These are phyloP conservation scores for Fusarium verrucosum DNA, from an alignment of 2,329 filamentous ascomycete genomes.

Conservation along the genomic window DNA sequence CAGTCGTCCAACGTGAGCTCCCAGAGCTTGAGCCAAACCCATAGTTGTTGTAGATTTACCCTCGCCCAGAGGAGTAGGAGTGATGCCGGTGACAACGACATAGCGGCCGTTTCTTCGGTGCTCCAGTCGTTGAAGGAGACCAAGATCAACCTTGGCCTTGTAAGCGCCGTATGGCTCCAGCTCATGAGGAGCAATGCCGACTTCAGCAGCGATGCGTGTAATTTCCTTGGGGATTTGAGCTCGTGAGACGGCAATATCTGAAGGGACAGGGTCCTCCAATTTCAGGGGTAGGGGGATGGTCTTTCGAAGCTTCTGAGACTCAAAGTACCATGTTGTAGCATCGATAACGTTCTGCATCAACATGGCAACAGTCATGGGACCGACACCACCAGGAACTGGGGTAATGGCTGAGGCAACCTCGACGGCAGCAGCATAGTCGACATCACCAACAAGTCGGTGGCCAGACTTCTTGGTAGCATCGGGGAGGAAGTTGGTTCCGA, in stretches of 20 bases:
- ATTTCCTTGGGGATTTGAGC: constrained; percentile 93
- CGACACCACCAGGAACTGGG: constrained; percentile 94
- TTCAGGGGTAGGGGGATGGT: constrained; percentile 87
- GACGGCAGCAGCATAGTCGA: constrained; percentile 86
- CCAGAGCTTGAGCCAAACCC: constrained; percentile 91
- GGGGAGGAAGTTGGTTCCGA: constrained; percentile 94
- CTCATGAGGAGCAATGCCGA: constrained; percentile 89
- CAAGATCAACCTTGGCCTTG: constrained; percentile 94
- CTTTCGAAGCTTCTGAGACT: constrained; percentile 80
- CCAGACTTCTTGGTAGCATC: constrained; percentile 93
- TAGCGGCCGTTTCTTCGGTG: constrained; percentile 92
- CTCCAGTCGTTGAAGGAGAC: constrained; percentile 80
- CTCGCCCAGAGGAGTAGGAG: constrained; percentile 94
- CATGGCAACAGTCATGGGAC: constrained; percentile 99
- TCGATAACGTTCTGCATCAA: constrained; percentile 94
- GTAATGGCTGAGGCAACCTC: constrained; percentile 93
- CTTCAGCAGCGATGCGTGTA: constrained; percentile 81
- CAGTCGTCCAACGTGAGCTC: constrained; percentile 85
- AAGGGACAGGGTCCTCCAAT: constrained; percentile 83
- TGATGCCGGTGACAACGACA: constrained; percentile 93
- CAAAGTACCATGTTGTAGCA: constrained; percentile 82
- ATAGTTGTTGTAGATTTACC: constrained; percentile 99
- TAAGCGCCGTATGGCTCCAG: constrained; percentile 93
- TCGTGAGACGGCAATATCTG: constrained; percentile 91
- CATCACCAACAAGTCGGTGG: constrained; percentile 90